A percentile compares a stretch with the other conserved stretches of the same genome.
Conservation (phyloP, 345 rosid genomes). For the Salix viminalis region DNA sequence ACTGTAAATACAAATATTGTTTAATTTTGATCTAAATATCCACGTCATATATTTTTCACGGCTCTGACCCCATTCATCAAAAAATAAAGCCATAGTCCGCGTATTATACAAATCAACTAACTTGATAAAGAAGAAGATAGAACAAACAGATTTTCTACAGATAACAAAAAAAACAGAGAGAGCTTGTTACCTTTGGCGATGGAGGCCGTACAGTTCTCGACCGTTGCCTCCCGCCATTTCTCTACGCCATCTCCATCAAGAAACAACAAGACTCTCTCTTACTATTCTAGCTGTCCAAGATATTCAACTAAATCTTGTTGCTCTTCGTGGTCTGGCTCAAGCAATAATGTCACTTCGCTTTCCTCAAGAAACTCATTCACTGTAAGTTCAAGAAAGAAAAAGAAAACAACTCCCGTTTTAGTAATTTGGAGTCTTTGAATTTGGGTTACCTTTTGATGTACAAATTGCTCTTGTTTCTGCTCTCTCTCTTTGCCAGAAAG, state of each 20-base stretch:
- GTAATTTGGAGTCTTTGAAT: neutral
- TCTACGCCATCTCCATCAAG: constrained; percentile 23
- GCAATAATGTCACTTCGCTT: constrained; percentile 38
- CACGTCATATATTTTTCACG: neutral
- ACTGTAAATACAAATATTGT: neutral
- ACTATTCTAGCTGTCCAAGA: constrained; percentile 19
- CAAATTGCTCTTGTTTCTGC: neutral
- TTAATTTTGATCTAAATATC: neutral
- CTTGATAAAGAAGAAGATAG: neutral
- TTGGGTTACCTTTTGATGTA: neutral
- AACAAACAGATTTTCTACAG: neutral
- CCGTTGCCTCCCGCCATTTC: constrained; percentile 49
- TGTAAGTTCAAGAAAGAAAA: constrained; percentile 31
- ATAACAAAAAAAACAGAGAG: neutral
- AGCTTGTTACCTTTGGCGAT: constrained; percentile 10
- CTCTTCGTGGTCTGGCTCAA: constrained; percentile 42
- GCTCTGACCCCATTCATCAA: neutral
- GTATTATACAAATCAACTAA: neutral
- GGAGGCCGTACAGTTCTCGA: constrained; percentile 49
- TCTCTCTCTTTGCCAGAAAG: constrained; percentile 32
- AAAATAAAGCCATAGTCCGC: neutral
- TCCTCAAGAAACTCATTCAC: constrained; percentile 51
- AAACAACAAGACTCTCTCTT: constrained; percentile 7
- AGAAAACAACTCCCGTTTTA: neutral
- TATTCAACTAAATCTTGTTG: constrained; percentile 25